Conservation (phyloP, 2,329 filamentous ascomycete species). For the Hypocreales sp. region DNA sequence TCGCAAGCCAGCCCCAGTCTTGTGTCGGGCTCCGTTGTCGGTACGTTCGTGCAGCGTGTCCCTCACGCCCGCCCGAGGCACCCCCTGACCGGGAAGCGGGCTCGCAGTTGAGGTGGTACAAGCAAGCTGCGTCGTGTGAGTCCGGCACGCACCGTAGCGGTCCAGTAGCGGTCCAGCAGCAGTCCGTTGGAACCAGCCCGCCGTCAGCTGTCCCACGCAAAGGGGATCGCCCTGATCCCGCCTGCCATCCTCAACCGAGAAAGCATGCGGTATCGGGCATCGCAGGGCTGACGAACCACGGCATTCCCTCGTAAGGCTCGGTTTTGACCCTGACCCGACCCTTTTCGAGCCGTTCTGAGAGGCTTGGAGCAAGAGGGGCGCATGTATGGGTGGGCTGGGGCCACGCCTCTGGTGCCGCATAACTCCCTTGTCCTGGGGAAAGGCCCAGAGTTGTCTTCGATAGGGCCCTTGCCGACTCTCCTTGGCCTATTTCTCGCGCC, state of each 20-base stretch:
- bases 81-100: constrained; percentile 7
- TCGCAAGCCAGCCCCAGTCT: no score
- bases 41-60: not conserved
- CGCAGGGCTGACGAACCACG: not conserved
- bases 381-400: constrained; percentile 14
- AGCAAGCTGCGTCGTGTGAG: constrained; percentile 3
- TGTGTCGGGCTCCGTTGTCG: no score
- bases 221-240: not conserved
- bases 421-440: constrained; percentile 8
- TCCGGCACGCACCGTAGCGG: not conserved
- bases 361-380: constrained; percentile 11
- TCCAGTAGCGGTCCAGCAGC: not conserved
- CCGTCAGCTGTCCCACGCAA: not conserved
- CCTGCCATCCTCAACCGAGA: no score
- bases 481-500: not conserved
- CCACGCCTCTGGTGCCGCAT: constrained; percentile 15
- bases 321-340: not conserved
- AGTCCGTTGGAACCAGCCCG: not conserved
- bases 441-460: constrained; percentile 1
- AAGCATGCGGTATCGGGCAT: no score
- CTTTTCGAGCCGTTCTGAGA: constrained; percentile 2
- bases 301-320: not conserved
- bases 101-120: constrained; percentile 8
- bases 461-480: not conserved
- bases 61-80: constrained; percentile 1